These are phyloP conservation scores for Backusella westeae DNA, from an alignment of 192 early-diverging fungal genomes.

Conservation along the genomic window DNA sequence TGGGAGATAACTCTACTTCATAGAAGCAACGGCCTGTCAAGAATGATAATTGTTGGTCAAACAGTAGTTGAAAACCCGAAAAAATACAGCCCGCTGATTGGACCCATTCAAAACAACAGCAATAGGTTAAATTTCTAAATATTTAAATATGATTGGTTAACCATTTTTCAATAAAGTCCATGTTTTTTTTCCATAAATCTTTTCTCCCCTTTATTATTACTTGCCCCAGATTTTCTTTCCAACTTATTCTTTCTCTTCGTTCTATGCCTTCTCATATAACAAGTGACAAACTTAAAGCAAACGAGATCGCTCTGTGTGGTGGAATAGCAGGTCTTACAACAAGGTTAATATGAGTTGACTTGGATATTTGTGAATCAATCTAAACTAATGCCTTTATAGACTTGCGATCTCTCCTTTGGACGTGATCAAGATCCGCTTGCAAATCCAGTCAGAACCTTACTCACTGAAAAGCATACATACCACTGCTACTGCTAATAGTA, in stretches of 20 bases:
- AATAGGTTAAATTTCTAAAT: background rate
- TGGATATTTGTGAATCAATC: background rate
- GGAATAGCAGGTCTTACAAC: conserved; percentile 47
- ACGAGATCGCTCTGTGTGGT: conserved; percentile 45
- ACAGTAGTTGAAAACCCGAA: background rate
- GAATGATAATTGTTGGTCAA: background rate
- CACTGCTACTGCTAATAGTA: conserved; percentile 30
- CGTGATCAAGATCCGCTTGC: conserved; percentile 87
- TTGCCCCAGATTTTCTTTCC: conserved; percentile 2
- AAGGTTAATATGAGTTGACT: conserved; percentile 3
- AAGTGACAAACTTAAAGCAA: conserved; percentile 15
- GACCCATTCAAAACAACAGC: background rate
- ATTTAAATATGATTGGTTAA: background rate
- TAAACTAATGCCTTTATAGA: conserved; percentile 36
- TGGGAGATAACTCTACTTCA: background rate
- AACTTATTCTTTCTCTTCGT: background rate
- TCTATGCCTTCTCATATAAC: conserved; percentile 28
- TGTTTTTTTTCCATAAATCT: background rate
- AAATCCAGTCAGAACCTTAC: conserved; percentile 33
- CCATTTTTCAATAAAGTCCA: background rate
- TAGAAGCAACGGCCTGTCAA: background rate
- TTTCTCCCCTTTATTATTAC: background rate
- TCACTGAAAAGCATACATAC: conserved; percentile 17
- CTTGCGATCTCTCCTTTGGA: conserved; percentile 88
- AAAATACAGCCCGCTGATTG: background rate